Conservation (phyloP, 208 protist species). For the Trypanosoma melophagium region DNA sequence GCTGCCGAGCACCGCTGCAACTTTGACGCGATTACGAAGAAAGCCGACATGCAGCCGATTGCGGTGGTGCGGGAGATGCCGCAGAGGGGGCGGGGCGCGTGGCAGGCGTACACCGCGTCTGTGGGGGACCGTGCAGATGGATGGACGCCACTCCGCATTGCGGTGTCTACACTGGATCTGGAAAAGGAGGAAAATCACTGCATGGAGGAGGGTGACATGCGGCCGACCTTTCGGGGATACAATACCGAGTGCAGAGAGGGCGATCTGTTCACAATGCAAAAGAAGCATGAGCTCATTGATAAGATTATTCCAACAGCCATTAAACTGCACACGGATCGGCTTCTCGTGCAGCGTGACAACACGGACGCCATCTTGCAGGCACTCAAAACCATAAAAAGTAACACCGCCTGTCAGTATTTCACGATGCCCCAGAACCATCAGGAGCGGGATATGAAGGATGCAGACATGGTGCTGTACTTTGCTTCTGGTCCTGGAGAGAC, state of each 20-base stretch:
- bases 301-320: constrained; percentile 42
- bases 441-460: constrained; percentile 32
- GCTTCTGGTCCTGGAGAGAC: constrained; percentile 28
- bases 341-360: constrained; percentile 40
- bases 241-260: constrained; percentile 19
- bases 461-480: constrained; percentile 71
- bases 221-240: constrained; percentile 23
- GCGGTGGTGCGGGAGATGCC: constrained; percentile 1
- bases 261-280: constrained; percentile 40
- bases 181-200: constrained; percentile 39
- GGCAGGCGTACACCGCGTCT: background rate
- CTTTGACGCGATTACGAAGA: background rate
- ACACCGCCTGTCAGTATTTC: constrained; percentile 21
- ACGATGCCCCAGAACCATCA: constrained; percentile 40
- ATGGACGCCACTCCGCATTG: constrained; percentile 45
- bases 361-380: constrained; percentile 14
- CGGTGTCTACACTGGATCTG: constrained; percentile 37
- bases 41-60: background rate
- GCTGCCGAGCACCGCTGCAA: background rate
- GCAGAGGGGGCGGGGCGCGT: background rate
- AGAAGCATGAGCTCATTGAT: constrained; percentile 27
- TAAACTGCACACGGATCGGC: constrained; percentile 44
- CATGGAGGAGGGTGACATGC: constrained; percentile 20
- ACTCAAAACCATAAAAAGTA: background rate
- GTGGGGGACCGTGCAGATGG: background rate